Base-by-base conservation (phyloP, 169 alveolate genomes). In the Theileria orientalis region DNA sequence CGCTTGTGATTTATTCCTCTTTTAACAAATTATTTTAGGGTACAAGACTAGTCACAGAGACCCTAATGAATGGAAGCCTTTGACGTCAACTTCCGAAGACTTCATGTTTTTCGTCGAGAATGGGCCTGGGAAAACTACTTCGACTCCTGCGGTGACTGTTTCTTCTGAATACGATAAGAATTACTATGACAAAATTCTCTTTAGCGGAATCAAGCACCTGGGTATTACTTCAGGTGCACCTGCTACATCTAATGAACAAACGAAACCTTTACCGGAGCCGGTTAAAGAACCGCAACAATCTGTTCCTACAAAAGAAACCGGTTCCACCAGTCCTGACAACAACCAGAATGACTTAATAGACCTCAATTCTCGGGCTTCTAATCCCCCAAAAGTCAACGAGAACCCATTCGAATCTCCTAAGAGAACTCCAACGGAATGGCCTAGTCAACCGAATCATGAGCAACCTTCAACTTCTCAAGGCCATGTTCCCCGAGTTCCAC, bases 11-110 rank as follows among this genome's bases (percentile, higher is more conserved):
- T 6, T 25, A 51, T 51, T 6, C 5, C 5, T 7, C 9, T 25
- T 25, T 51, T 9, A 7, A 51, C 5, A 27, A 25, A 51, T 9
- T 56, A 37, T 30, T 30, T 14, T 51, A 68, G 76, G 40, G 1
- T 68, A 68, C 30, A 33, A 23, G 47, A 46, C 71, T 19, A 30
- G 21, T 5, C 76, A 68, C 49, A 68, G 14, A 25, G 30, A 33
- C n/a, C 37, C 16, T 21, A 21, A 16, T 40, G 76, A 68, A 21
- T 68, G 76, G 76, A 29, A 68, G n/a, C 51, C 54, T 21, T 51
- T 68, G 42, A 40, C 14, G 25, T 52, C 61, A 5, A 33, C 14
- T 68, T 27, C 13, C 14, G 29, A 25, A 23, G 73, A 68, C 1
- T 68, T 68, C 19, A 13, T 25, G 7, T 54, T 68, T 27, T n/a